Evolutionary conservation across 306 rosid species (phyloP), one percentile per base, ranked within the genome.

Genomic region (Rubus idaeus): DNA sequence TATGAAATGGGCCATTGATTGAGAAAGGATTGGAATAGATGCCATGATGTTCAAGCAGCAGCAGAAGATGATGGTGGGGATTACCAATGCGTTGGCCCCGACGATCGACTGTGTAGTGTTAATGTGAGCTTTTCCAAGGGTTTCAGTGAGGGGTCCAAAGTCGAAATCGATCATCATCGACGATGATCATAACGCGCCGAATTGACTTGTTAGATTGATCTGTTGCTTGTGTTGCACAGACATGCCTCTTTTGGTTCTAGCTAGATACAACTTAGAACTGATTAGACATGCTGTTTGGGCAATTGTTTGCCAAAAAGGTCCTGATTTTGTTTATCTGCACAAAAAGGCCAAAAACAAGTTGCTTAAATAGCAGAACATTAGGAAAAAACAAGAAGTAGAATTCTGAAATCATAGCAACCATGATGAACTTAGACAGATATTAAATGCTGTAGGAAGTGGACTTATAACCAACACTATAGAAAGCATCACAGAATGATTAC

Each of bases 61-160:
- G 58, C 64, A 53, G 65, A 37, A 73, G 49, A 69, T 40, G 75
- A 88, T 71, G 79, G 83, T 58, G 78, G 79, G 87, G 86, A 80
- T 73, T 80, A 71, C 79, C 70, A 52, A 73, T 84, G 83, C 70
- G 78, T 77, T 77, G 88, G 82, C 77, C 79, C 67, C 13, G 79
- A 67, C 13, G 79, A 67, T 74, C 63, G 71, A 75, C 73, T 77
- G 60, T 80, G 81, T 86, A 45, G 39, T 75, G 77, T 75, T 39
- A 71, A 20, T 40, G 42, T 41, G 70, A 76, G 68, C 62, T 67
- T 72, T 58, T 75, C 70, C 45, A 66, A 30, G 14, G 70, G 44
- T 61, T 67, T 45, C 70, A 65, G 87, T 82, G 96, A 86, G 81
- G 87, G 85, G 92, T 88, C 92, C 89, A 86, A 45, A 73, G 55